A percentile compares a stretch with the other conserved stretches of the same genome.
Evolutionary conservation across 2,329 filamentous ascomycete genomes (phyloP).

Genomic region (Cadophora sp.): DNA sequence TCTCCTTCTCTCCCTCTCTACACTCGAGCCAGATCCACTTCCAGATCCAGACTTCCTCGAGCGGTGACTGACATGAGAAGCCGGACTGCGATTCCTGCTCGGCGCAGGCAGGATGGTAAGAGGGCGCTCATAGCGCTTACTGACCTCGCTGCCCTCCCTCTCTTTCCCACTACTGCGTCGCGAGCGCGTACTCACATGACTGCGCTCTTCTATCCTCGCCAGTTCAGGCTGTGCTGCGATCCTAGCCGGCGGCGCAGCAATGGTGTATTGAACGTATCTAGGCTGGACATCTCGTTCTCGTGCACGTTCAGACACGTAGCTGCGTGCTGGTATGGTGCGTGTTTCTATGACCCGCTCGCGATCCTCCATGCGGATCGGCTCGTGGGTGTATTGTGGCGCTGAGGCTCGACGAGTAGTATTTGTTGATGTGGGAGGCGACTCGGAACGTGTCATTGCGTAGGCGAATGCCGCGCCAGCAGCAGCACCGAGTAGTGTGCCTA

Average conservation of each 20-base stretch:
- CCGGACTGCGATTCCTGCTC: slow-evolving; percentile 9
- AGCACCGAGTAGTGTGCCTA: slow-evolving; percentile 80
- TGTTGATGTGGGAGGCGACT: slow-evolving; percentile 45
- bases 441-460: slow-evolving; percentile 74
- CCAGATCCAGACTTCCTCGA: slow-evolving; percentile 13
- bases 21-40: slow-evolving; percentile 4
- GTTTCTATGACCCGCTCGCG: slow-evolving; percentile 27
- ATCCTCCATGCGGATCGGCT: slow-evolving; percentile 25
- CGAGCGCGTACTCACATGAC: slow-evolving; percentile 17
- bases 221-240: slow-evolving; percentile 15
- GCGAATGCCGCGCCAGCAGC: slow-evolving; percentile 79
- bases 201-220: slow-evolving; percentile 30
- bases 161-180: slow-evolving; percentile 11
- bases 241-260: slow-evolving; percentile 9
- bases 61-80: slow-evolving; percentile 2
- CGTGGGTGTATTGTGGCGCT: slow-evolving; percentile 25
- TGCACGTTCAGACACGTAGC: slow-evolving; percentile 25
- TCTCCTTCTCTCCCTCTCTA: slow-evolving; percentile 11
- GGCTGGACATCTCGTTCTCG: slow-evolving; percentile 23
- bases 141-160: slow-evolving; percentile 13
- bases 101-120: slow-evolving; percentile 16
- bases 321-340: slow-evolving; percentile 26
- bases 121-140: slow-evolving; percentile 6
- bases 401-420: slow-evolving; percentile 8
- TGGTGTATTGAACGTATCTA: slow-evolving; percentile 30